A percentile compares a stretch with the other conserved stretches of the same genome.
Evolutionary conservation across 2,329 filamentous ascomycete genomes (phyloP).

Genomic region (Metarhizium album): DNA sequence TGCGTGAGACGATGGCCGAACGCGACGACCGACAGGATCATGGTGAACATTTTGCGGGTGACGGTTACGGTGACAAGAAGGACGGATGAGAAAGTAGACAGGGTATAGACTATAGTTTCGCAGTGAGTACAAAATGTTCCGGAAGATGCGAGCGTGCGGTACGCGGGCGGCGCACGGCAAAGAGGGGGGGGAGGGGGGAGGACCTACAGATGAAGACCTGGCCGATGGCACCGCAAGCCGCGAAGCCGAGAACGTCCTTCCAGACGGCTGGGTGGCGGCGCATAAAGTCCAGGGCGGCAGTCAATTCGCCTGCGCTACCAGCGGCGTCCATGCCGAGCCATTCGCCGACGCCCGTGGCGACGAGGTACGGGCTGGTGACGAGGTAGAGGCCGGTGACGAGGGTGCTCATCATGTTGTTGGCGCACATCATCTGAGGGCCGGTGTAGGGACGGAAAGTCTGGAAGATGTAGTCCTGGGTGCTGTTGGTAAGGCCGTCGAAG

Average conservation of each 20-base stretch:
- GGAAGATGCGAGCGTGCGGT: background rate
- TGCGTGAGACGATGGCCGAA: slow-evolving; percentile 78
- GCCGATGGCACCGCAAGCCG: slow-evolving; percentile 79
- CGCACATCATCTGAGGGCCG: slow-evolving; percentile 99
- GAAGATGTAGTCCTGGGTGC: slow-evolving; percentile 94
- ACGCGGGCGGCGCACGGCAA: too few species aligned
- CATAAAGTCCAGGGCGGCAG: slow-evolving; percentile 72
- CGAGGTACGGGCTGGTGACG: slow-evolving; percentile 68
- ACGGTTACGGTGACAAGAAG: slow-evolving; percentile 94
- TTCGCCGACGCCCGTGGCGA: slow-evolving; percentile 50
- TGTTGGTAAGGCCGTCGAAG: slow-evolving; percentile 93
- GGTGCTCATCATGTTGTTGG: slow-evolving; percentile 83
- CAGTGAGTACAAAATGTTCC: slow-evolving; percentile 11
- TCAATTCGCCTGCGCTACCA: slow-evolving; percentile 63
- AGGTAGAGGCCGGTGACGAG: slow-evolving; percentile 68
- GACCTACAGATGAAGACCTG: slow-evolving; percentile 84
- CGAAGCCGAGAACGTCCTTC: slow-evolving; percentile 82
- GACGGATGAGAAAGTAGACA: slow-evolving; percentile 83
- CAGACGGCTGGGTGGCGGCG: slow-evolving; percentile 68
- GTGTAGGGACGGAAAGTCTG: slow-evolving; percentile 65
- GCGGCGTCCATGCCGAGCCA: slow-evolving; percentile 57
- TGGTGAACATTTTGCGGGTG: slow-evolving; percentile 97
- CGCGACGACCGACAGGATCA: slow-evolving; percentile 90
- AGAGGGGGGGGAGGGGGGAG: background rate
- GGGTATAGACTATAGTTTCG: slow-evolving; percentile 59